These are phyloP conservation scores for Coffea humblotiana DNA, from an alignment of 305 asterid species.

Conservation along the genomic window DNA sequence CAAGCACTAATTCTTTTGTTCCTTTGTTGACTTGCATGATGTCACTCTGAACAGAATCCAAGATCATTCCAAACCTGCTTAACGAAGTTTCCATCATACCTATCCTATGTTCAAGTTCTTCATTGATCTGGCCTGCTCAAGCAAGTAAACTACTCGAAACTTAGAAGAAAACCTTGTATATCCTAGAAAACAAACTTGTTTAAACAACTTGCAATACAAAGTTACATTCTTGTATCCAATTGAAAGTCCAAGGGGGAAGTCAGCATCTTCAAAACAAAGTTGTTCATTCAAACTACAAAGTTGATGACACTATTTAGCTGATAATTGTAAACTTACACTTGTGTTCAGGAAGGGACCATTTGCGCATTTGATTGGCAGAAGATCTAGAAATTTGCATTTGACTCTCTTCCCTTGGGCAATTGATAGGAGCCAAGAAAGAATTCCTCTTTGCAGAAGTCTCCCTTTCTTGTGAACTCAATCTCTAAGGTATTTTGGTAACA, in stretches of 20 bases:
- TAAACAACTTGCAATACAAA: neutral
- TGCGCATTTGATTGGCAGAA: conserved; percentile 65
- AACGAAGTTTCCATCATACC: conserved; percentile 78
- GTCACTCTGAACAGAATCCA: conserved; percentile 89
- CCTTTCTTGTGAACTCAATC: conserved; percentile 79
- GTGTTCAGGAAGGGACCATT: conserved; percentile 67
- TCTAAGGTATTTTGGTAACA: conserved; percentile 34
- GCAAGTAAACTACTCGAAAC: conserved; percentile 25
- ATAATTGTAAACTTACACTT: conserved; percentile 52
- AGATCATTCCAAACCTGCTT: conserved; percentile 72
- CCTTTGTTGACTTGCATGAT: conserved; percentile 83
- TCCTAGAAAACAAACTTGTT: conserved; percentile 2
- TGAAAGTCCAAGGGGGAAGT: neutral
- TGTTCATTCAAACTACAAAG: neutral
- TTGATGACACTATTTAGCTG: neutral
- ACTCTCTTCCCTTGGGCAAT: conserved; percentile 64
- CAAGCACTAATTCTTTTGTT: conserved; percentile 69
- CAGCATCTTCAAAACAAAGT: neutral
- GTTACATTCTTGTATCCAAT: neutral
- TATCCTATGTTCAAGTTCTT: conserved; percentile 82
- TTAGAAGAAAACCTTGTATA: neutral
- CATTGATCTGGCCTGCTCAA: conserved; percentile 65
- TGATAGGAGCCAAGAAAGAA: conserved; percentile 54
- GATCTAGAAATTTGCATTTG: conserved; percentile 57
- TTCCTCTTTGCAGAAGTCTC: conserved; percentile 68